Percentiles rank a stretch among this genome's conserved stretches.
phyloP scores from a whole-genome alignment of 169 alveolate species.

The Plasmodium gonderi region DNA sequence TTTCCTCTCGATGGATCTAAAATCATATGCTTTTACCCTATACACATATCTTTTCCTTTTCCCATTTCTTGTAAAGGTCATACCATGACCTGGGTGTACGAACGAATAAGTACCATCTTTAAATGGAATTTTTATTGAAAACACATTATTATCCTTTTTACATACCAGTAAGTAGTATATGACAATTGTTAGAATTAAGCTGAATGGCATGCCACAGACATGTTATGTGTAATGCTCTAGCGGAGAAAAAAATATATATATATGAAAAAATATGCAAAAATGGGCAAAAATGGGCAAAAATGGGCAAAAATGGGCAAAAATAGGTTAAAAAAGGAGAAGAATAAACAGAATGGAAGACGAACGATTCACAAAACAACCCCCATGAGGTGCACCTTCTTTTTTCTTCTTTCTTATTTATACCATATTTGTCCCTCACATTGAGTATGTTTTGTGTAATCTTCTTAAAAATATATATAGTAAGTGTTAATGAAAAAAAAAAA shows the following conservation, averaged over 20 bases:
- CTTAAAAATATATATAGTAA: too few species aligned
- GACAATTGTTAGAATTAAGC: background rate
- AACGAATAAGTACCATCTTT: too few species aligned
- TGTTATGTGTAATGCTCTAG: background rate
- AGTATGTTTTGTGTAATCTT: too few species aligned
- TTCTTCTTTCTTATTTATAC: too few species aligned
- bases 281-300: background rate
- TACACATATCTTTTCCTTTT: background rate
- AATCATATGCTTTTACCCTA: background rate
- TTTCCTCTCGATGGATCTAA: slow-evolving; percentile 17
- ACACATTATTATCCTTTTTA: background rate
- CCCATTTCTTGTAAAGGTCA: background rate
- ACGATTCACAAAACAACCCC: too few species aligned
- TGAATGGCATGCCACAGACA: slow-evolving; percentile 9
- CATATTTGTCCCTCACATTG: too few species aligned
- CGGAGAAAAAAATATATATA: background rate
- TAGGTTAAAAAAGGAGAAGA: too few species aligned
- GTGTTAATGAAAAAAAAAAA: too few species aligned
- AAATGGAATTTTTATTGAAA: background rate
- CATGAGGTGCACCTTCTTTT: too few species aligned
- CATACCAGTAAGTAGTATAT: background rate
- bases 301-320: background rate
- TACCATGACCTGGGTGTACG: too few species aligned
- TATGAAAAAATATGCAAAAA: background rate
- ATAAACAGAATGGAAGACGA: too few species aligned